phyloP scores from a whole-genome alignment of 169 alveolate species.

The Plasmodium ovale region DNA sequence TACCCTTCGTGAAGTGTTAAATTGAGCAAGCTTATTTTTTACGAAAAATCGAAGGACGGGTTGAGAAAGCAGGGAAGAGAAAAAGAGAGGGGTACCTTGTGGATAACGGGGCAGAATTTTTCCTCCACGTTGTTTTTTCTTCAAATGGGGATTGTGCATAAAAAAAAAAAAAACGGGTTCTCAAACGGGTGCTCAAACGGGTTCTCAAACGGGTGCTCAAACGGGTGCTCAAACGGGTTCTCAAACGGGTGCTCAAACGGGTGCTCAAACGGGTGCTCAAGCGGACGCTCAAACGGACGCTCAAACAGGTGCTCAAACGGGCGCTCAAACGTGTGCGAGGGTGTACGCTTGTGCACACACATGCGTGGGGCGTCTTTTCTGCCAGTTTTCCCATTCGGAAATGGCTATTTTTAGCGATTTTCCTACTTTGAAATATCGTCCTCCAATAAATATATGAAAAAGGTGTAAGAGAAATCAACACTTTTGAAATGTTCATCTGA shows the following conservation, averaged over 20 bases:
- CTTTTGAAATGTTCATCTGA: constrained; percentile 79
- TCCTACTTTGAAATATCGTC: constrained; percentile 84
- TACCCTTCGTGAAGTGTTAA: constrained; percentile 77
- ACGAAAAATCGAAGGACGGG: not conserved
- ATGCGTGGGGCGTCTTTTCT: constrained; percentile 20
- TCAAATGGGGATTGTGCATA: not conserved
- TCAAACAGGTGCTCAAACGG: not conserved
- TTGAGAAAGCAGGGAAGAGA: too few relatives aligned
- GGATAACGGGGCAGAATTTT: constrained; percentile 88
- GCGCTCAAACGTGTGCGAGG: not conserved
- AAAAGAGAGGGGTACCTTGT: constrained; percentile 80
- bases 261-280: not conserved
- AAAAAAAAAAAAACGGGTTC: not conserved
- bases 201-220: not conserved
- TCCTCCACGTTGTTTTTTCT: constrained; percentile 63
- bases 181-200: not conserved
- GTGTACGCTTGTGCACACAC: constrained; percentile 21
- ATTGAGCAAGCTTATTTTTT: not conserved
- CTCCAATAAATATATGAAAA: constrained; percentile 84
- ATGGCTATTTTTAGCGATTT: not conserved
- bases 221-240: not conserved
- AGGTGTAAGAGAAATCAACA: constrained; percentile 85
- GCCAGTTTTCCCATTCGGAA: constrained; percentile 1
- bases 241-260: not conserved
- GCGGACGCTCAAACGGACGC: not conserved